Evolutionary conservation across 176 grass and related monocot species (phyloP), one percentile per base, ranked within the genome.

Genomic region (Bonia amplexicaulis): DNA sequence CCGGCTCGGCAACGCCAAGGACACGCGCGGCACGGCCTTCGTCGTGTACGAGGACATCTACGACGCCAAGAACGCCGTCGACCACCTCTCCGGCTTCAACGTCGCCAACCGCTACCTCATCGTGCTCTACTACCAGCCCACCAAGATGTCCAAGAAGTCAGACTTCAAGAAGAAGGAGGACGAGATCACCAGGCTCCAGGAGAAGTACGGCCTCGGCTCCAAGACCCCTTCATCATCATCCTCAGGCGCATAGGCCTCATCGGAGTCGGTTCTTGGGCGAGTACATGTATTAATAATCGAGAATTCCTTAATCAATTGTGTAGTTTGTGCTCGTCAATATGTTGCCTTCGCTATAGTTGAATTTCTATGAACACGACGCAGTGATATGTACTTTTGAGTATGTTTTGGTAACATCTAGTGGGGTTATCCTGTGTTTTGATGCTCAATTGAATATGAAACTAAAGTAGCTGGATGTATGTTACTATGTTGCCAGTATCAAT

Each of bases 11-110:
- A 96, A 89, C 58, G 92, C 69, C 90, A 96, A 96, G 88, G 96
- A 99, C 76, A 96, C 96, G 45, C 84, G 96, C 10, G 96, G 96
- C 59, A 99, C 96, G 3, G 96, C 96, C 31, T 99, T 94, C 91
- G 93, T 99, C 52, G 93, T 99, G 81, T 99, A 99, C 86, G 96
- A 99, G 93, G 96, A 99, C 68, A 99, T 99, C 83, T 99, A 99
- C 87, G 96, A 99, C 65, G 96, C 96, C 88, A 99, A 99, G 96
- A 99, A 91, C 69, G 96, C 96, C 74, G 96, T 99, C 48, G 96
- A 99, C 88, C 96, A 99, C 86, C 93, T 99, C 77, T 99, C 96
- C 29, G 96, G 96, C 33, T 99, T 99, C 96, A 99, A 99, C 87
- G 96, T 99, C 66, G 96, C 96, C 74, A 99, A 99, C 78, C 89